Evolutionary conservation across 108 stramenopile genomes (phyloP), one percentile per base, ranked within the genome.

Genomic region (Skeletonema grethae): DNA sequence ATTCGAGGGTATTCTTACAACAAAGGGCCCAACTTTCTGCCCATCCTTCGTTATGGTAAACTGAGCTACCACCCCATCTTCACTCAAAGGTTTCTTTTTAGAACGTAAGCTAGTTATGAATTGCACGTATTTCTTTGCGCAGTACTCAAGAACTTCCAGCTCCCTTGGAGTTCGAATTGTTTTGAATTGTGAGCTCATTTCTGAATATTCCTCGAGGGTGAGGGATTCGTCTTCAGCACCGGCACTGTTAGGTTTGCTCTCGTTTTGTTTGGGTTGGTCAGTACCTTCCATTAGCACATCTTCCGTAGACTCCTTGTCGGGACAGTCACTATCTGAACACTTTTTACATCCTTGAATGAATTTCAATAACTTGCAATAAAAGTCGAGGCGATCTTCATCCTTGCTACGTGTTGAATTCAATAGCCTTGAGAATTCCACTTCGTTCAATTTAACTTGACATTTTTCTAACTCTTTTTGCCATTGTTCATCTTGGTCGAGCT

Each of bases 61-160:
- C 45, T 89, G 78, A 48, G 93, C 50, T 2, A 77, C 41, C 9
- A 88, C 48, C 8, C 90, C 92, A 73, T 89, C 80, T 50, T 85
- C 84, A 53, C 77, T 74, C 24, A 73, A 29, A 72, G 88, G 38
- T 59, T 62, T 58, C 56, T 57, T 35, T 59, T 80, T 30, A 80
- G 65, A 57, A 80, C 70, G 55, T 55, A 67, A 18, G 38, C 68
- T 22, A 34, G 63, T 16, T 41, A 79, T 58, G 46, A 62, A 62
- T 10, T 41, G 11, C 66, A 67, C 53, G 63, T 53, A 80, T 61
- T 80, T 80, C 57, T 15, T 69, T 7, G 79, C 78, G 18, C 89
- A 87, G 34, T 88, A 85, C 31, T 90, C 89, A 12, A 92, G 83
- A 28, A 91, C 43, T 9, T 77, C 85, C 10, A 95, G 64, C 68